Percentiles rank a stretch among this genome's conserved stretches.
Conservation (phyloP, 805 yeast species). For the Candida wancherniae region DNA sequence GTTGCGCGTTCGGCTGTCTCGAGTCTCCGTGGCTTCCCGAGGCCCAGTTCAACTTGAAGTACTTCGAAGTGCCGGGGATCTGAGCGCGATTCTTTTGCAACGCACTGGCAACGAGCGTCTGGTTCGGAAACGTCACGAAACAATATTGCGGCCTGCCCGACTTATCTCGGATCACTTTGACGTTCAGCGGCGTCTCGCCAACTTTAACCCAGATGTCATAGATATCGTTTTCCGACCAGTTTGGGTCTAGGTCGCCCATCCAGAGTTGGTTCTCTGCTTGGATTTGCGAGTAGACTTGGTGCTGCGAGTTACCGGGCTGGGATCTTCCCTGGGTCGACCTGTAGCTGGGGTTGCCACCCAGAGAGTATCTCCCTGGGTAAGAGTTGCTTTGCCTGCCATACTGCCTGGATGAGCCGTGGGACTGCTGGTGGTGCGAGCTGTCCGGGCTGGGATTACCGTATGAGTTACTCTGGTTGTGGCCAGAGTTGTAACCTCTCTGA, state of each 20-base stretch:
- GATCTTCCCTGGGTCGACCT: too few species aligned
- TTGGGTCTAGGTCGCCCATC: slow-evolving; percentile 90
- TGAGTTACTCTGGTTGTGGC: too few species aligned
- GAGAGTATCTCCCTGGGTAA: too few species aligned
- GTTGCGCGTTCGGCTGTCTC: slow-evolving; percentile 1
- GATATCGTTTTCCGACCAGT: slow-evolving; percentile 72
- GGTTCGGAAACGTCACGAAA: slow-evolving; percentile 67
- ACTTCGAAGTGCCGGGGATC: slow-evolving; percentile 57
- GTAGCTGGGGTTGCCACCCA: too few species aligned
- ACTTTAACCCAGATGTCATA: slow-evolving; percentile 63
- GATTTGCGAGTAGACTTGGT: slow-evolving; percentile 16
- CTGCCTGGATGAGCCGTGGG: too few species aligned
- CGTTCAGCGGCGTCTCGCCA: slow-evolving; percentile 55
- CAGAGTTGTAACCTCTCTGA: too few species aligned
- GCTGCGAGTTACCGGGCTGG: slow-evolving; percentile 10
- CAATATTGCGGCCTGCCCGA: slow-evolving; percentile 51
- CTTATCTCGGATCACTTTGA: slow-evolving; percentile 71
- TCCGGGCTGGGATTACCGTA: too few species aligned
- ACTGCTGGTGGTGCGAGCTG: too few species aligned
- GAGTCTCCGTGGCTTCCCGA: slow-evolving; percentile 36
- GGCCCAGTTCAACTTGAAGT: slow-evolving; percentile 79
- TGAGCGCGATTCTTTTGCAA: slow-evolving; percentile 60
- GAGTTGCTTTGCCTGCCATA: too few species aligned
- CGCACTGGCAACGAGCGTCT: slow-evolving; percentile 61
- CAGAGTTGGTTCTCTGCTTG: slow-evolving; percentile 44